Conservation (phyloP, 78 protist species). For the Dictyostelium brefeldianum region DNA sequence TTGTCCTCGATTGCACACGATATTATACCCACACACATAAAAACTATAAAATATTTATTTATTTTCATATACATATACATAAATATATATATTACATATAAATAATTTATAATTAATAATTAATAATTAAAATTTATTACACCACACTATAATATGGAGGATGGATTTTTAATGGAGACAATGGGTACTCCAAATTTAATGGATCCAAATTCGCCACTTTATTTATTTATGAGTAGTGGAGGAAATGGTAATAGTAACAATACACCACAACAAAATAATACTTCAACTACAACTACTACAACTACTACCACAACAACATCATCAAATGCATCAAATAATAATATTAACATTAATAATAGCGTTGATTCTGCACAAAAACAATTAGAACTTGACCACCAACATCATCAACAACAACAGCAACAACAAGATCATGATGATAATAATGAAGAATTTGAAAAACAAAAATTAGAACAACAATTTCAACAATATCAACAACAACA, state of each 20-base stretch:
- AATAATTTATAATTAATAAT: too few species aligned
- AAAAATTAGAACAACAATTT: background rate
- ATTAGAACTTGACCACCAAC: background rate
- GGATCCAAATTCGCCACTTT: slow-evolving; percentile 1
- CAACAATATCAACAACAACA: background rate
- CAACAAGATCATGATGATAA: background rate
- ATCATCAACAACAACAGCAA: background rate
- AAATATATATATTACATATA: too few species aligned
- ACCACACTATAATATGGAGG: background rate
- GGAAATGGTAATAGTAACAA: background rate
- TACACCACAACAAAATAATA: background rate
- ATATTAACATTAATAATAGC: background rate
- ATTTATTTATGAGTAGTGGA: slow-evolving; percentile 3
- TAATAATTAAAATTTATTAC: too few species aligned
- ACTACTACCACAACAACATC: background rate
- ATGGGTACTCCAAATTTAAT: background rate
- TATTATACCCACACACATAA: too few species aligned
- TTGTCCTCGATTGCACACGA: too few species aligned
- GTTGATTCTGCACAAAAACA: too few species aligned
- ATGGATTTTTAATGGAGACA: slow-evolving; percentile 8
- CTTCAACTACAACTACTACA: background rate
- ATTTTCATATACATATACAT: too few species aligned
- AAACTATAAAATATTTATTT: too few species aligned
- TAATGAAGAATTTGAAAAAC: background rate
- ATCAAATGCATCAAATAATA: background rate